These are phyloP conservation scores for Bathelium albidoporum DNA, from an alignment of 495 filamentous ascomycete genomes.

Conservation along the genomic window DNA sequence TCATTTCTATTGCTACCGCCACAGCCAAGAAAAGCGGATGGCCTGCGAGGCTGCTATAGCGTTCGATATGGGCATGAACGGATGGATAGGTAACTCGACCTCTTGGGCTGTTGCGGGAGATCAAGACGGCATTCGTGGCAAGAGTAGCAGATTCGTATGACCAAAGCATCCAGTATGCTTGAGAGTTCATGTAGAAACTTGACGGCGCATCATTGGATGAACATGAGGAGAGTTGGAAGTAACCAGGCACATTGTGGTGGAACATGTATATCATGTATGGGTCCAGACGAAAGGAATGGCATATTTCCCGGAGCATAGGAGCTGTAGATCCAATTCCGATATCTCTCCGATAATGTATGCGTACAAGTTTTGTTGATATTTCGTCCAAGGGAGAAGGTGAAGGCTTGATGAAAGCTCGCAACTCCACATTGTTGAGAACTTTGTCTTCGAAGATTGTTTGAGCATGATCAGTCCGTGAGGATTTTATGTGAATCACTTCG, in stretches of 20 bases:
- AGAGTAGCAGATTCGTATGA: neutral
- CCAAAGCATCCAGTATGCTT: conserved; percentile 1
- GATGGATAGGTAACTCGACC: neutral
- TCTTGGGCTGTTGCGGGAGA: neutral
- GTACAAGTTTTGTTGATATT: neutral
- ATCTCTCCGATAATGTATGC: neutral
- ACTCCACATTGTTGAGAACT: neutral
- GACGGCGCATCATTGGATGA: neutral
- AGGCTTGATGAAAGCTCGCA: neutral
- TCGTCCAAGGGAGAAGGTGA: neutral
- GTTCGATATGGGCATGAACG: neutral
- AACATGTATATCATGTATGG: conserved; percentile 4
- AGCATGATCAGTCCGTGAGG: neutral
- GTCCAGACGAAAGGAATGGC: neutral
- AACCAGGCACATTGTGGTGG: neutral
- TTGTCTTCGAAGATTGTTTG: neutral
- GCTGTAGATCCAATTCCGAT: neutral
- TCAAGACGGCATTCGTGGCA: neutral
- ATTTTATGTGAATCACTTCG: conserved; percentile 2
- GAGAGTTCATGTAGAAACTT: neutral
- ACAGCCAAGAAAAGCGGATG: conserved; percentile 2
- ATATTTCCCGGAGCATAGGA: neutral
- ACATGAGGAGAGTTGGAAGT: neutral
- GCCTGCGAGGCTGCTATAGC: neutral
- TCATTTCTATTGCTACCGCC: neutral